Base-by-base conservation (phyloP, 2,329 filamentous ascomycete genomes). In the Bipolaris victoriae region DNA sequence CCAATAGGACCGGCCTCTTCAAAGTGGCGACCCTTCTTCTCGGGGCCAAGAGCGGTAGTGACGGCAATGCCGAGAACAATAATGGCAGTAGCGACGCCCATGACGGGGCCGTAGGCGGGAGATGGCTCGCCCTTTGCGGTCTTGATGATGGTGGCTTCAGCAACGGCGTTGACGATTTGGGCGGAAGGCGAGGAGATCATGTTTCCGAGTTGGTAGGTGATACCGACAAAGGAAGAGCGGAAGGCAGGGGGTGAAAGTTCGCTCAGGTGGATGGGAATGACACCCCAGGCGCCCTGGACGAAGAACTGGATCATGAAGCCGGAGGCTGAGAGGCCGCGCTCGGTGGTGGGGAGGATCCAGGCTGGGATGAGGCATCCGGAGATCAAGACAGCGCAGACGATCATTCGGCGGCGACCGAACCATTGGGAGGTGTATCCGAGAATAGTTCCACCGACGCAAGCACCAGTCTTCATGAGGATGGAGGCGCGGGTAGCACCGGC, bases 391-490 rank as follows among this genome's bases (percentile, higher is more conserved):
- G 87, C 80, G 41, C 78, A 74, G 54, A 90, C 82, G 71, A 91
- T 91, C 51, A 86, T 83, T 37, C 88, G 83, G 24, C 90, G 86
- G 33, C 90, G 88, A 13, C 90, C 91, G 46, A 92, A 77, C 70
- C 88, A 91, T 70, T 94, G 90, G 7, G 88, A 91, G 7, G 87
- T 67, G 73, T 92, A 93, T 20, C 90, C 91, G 57, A 90, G 84
- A 59, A 89, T 85, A 40, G 86, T 88, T 24, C 89, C 89, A 33
- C 89, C 90, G 1, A 91, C 85, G 65, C 88, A 90, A 41, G 90
- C 89, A 24, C 90, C 90, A 1, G 84, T 86, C 78, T 92, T 92
- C 87, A 91, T 92, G 57, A 93, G 76, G 64, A 93, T 92, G n/a
- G 86, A 89, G 15, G 89, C 89, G n/a, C 89, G 86, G 7, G 84